Evolutionary conservation across 371 early-diverging fungal genomes (phyloP), one percentile per base, ranked within the genome.

Genomic region (Conidiobolus incongruus): DNA sequence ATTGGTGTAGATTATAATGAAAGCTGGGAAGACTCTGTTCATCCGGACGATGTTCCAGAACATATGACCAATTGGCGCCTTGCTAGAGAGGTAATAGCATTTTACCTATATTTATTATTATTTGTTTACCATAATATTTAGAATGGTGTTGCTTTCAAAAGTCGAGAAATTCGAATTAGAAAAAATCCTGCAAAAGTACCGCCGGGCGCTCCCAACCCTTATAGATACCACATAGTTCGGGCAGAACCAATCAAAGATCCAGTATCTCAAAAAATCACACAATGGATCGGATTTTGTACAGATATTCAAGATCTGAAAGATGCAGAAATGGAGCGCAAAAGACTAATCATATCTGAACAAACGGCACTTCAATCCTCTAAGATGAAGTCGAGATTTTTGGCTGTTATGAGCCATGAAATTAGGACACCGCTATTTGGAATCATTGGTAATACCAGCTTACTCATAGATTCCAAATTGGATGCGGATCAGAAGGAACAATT

Each of bases 371-470:
- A 43, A 34, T 31, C 43, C 11, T 43, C 43, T 2, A 15, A 19
- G 21, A 10, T 45, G 12, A 45, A 45, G 26, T 45, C 45, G 19
- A 26, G 23, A 10, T 45, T 45, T 24, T 17, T 45, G 13, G 22
- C 45, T 19, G 36, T 26, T 7, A 45, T 45, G 45, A 28, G 29
- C 17, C 45, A 45, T 29, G 45, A 45, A 26, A 45, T 45, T 7
- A 12, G 45, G 7, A 45, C 45, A 16, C 45, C 45, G 13, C 35
- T 45, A 29, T 43, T 43, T 15, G 43, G 43, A 10, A 43, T 43
- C 4, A 34, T 43, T 15, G 43, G 43, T 3, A 43, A 43, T 19
- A 43, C 43, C 16, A 33, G 34, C 21, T 34, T 43, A 13, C 21
- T 43, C 7, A 43, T 21, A 15, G 43, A 43, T 11, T 33, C 43